Evolutionary conservation across 345 rosid genomes (phyloP), one percentile per base, ranked within the genome.

Genomic region (Alliaria petiolata): DNA sequence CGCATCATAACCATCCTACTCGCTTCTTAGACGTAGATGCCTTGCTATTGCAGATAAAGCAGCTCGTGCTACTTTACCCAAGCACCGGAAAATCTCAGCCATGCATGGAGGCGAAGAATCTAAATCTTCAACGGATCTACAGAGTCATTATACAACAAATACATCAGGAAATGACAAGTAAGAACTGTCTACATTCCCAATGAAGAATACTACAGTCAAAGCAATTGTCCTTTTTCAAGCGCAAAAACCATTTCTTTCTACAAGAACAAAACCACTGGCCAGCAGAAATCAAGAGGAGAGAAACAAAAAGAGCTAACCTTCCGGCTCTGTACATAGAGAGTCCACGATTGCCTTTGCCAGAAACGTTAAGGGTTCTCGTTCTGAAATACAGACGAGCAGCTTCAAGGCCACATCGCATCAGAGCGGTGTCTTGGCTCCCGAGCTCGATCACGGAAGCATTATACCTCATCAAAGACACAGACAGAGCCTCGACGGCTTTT

Each of bases 51-150:
- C 95, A 80, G 86, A 85, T 53, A 93, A 76, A 75, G 90, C 87
- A 76, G 91, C 88, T 52, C 98, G 89, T 79, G 98, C 98, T 62
- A 86, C 98, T 82, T 85, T 93, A 39, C 98, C 98, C 95, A 93
- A 85, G 59, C 95, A 85, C 84, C 90, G 77, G 71, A 86, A 93
- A 53, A 87, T 69, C 78, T 93, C 98, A 74, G 87, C 87, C 97
- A 91, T 89, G 78, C 98, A 93, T 3, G 98, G 96, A 28, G 98
- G 98, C 43, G 95, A 86, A 25, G 98, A 84, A 75, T 90, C 97
- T 79, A 87, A 81, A 81, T 93, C 96, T 80, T 91, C 98, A 70
- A 86, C 75, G 43, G 96, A 82, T 80, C 98, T 93, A 62, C 56
- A 79, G 12, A 77, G 1, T 33, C 30, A 59, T 11, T n/a, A n/a